Evolutionary conservation across 73 alveolate genomes (phyloP).

Genomic region (Tetrahymena malaccensis): DNA sequence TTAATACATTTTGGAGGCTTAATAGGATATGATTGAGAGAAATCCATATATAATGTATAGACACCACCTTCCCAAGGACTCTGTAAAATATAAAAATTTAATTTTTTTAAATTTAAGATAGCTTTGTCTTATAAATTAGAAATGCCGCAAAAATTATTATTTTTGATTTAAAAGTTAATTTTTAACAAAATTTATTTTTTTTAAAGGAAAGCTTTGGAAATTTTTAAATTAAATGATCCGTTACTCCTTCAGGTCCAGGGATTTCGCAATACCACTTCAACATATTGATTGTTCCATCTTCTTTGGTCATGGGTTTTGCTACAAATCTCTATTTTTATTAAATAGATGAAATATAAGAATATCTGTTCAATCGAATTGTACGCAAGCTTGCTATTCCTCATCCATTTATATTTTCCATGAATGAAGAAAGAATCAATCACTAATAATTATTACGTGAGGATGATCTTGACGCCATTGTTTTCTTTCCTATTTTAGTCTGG

Average conservation of each 20-base stretch:
- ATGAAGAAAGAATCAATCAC: not conserved
- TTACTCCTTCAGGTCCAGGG: constrained; percentile 45
- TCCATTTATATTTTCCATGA: not conserved
- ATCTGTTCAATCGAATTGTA: not conserved
- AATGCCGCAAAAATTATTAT: not conserved
- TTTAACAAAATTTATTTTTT: not conserved
- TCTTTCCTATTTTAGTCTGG: constrained; percentile 28
- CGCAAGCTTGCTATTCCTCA: not conserved
- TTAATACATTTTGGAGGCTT: constrained; percentile 65
- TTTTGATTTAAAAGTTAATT: not conserved
- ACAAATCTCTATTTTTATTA: constrained; percentile 17
- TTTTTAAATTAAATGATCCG: not conserved
- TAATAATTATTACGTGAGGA: constrained; percentile 22
- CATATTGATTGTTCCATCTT: constrained; percentile 34
- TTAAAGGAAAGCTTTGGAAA: not conserved
- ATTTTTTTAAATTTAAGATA: not conserved
- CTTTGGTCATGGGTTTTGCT: constrained; percentile 34
- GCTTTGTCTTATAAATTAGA: not conserved
- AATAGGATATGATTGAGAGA: constrained; percentile 66
- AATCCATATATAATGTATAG: constrained; percentile 56
- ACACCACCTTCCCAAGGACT: constrained; percentile 69
- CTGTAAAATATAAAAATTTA: not conserved
- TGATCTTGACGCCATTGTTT: constrained; percentile 36
- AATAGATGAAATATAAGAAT: not conserved
- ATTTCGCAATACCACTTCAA: constrained; percentile 36